Evolutionary conservation across 768 basidiomycete genomes (phyloP), one percentile per base, ranked within the genome.

Genomic region (Xerocomellus dryophilus): DNA sequence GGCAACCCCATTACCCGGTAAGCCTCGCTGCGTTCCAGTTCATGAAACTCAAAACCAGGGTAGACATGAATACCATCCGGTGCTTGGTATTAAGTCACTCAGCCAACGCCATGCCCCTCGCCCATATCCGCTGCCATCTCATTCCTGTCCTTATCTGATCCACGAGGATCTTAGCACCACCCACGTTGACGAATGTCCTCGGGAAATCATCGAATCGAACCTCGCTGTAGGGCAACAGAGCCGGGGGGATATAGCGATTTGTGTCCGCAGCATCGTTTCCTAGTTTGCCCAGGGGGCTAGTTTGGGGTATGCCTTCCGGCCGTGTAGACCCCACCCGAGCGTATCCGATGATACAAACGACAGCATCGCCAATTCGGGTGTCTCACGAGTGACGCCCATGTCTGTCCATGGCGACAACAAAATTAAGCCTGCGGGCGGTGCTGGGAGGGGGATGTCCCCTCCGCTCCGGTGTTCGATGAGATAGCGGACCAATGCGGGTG

Each of bases 401-500:
- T 59, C 49, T 53, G 32, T 41, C 32, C 59, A 63, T 50, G 52
- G 58, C n/a, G 63, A 63, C 42, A 39, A 51, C 32, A 50, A 51
- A 45, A 70, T 57, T 21, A 61, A 54, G 23, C 51, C 59, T 49
- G 47, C 57, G 18, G 57, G 39, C 41, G 68, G 56, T 39, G 52
- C 38, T 53, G 50, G 42, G 41, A 44, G 50, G 23, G 34, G 29
- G 21, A 25, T 31, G 34, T 47, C 50, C 29, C 38, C 18, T 53
- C 43, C 45, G 46, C 58, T 64, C 43, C 71, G 70, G 67, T 79
- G 66, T 58, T 83, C 77, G 29, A 79, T 70, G 43, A 88, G 75
- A 61, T 81, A 83, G 23, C 83, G 80, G 31, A 73, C 76, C 32
- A 87, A 72, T 8, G 81, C 79, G 35, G 80, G 74, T 0, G 81